Evolutionary conservation across 2,329 filamentous ascomycete species (phyloP).

Genomic region (Aspergillus quadricinctus): DNA sequence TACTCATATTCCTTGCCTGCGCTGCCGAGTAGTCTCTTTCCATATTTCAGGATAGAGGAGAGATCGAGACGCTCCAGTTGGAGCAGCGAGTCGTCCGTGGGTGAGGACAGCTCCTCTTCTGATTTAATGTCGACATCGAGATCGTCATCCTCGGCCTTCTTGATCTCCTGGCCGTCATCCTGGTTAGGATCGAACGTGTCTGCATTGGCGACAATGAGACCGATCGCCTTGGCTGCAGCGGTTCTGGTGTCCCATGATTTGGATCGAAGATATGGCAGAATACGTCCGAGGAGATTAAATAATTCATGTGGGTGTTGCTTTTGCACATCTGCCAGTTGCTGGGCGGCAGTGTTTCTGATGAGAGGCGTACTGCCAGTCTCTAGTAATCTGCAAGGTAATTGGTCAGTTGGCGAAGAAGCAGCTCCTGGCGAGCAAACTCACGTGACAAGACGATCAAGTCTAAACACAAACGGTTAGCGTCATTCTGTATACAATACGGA

Average conservation of each 20-base stretch:
- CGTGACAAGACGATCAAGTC: slow-evolving; percentile 83
- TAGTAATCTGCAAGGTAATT: slow-evolving; percentile 62
- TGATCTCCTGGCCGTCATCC: slow-evolving; percentile 54
- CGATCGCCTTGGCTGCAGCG: slow-evolving; percentile 88
- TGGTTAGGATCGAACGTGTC: slow-evolving; percentile 83
- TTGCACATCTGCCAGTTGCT: slow-evolving; percentile 95
- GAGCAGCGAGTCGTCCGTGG: slow-evolving; percentile 58
- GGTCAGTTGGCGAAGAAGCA: slow-evolving; percentile 17
- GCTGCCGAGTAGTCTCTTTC: slow-evolving; percentile 77
- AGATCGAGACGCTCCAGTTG: slow-evolving; percentile 73
- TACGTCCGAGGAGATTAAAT: slow-evolving; percentile 87
- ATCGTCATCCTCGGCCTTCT: slow-evolving; percentile 48
- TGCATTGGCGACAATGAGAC: slow-evolving; percentile 88
- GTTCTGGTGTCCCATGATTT: slow-evolving; percentile 97
- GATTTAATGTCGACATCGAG: slow-evolving; percentile 36
- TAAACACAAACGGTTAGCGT: slow-evolving; percentile 41
- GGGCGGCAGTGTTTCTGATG: slow-evolving; percentile 94
- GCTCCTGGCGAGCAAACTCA: slow-evolving; percentile 50
- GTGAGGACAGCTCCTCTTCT: slow-evolving; percentile 30
- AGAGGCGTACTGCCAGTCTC: slow-evolving; percentile 95
- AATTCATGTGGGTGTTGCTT: slow-evolving; percentile 97
- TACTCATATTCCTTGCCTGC: slow-evolving; percentile 80
- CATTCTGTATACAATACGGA: slow-evolving; percentile 18
- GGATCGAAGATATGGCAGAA: slow-evolving; percentile 91
- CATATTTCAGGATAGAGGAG: slow-evolving; percentile 72